Conservation (phyloP, 148 eudicot species). For the Tetragonia tetragonoides region DNA sequence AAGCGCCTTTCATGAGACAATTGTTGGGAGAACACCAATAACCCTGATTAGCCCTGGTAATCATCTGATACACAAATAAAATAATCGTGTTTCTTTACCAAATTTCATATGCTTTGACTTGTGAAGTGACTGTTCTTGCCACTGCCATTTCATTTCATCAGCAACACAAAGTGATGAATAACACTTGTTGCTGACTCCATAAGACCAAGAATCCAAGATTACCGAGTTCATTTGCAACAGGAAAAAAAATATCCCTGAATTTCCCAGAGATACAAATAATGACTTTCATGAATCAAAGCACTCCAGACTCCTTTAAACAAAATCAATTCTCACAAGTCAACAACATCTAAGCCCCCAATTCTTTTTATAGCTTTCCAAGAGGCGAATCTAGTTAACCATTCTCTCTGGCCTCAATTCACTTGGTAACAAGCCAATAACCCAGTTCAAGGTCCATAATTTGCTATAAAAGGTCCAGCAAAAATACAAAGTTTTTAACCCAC, state of each 20-base stretch:
- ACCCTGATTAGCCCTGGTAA: background rate
- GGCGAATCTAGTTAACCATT: background rate
- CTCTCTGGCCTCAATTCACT: background rate
- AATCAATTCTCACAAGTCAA: background rate
- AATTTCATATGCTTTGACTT: background rate
- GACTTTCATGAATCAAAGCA: background rate
- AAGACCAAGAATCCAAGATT: background rate
- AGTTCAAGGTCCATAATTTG: background rate
- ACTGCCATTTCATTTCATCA: background rate
- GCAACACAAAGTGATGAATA: background rate
- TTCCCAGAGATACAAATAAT: background rate
- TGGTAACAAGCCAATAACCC: background rate
- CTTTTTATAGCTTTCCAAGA: background rate
- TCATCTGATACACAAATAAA: background rate
- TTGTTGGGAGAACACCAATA: background rate
- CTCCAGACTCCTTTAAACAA: background rate
- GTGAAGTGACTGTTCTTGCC: background rate
- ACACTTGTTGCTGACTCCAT: background rate
- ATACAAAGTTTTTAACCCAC: background rate
- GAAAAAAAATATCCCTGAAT: background rate
- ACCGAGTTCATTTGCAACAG: background rate
- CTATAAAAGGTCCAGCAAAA: background rate
- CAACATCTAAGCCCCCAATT: background rate
- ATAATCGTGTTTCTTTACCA: background rate
- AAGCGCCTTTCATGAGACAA: background rate